phyloP scores from a whole-genome alignment of 1,284 basidiomycete species.

The Trichosporon inkin region DNA sequence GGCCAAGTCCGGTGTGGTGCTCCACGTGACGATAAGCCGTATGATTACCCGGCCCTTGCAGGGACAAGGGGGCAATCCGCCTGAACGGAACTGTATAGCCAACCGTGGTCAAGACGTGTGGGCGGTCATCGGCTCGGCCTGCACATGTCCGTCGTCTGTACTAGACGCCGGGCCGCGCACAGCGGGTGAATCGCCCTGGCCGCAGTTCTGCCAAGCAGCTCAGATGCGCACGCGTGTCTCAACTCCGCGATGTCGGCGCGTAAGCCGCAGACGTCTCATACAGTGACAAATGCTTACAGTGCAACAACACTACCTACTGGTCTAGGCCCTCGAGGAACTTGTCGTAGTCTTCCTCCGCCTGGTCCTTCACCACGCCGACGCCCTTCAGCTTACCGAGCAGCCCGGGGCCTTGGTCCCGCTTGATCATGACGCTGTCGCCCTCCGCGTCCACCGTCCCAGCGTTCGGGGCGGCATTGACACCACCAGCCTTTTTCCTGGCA shows the following conservation, averaged over 20 bases:
- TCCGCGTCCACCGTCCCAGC: slow-evolving; percentile 40
- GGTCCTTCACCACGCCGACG: slow-evolving; percentile 1
- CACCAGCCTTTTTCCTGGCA: slow-evolving; percentile 40
- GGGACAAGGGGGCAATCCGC: no score
- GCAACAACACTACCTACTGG: not conserved
- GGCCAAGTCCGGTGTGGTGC: slow-evolving; percentile 5
- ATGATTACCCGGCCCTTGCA: not conserved
- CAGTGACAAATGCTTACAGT: not conserved
- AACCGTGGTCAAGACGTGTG: no score
- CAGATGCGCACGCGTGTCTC: no score
- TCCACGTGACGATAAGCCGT: slow-evolving; percentile 6
- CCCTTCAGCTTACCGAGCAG: slow-evolving; percentile 34
- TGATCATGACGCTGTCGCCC: slow-evolving; percentile 47
- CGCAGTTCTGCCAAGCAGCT: no score
- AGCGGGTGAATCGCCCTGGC: no score
- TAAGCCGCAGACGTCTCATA: not conserved
- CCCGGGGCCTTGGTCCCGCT: slow-evolving; percentile 28
- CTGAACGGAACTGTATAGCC: no score
- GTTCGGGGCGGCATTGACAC: slow-evolving; percentile 43
- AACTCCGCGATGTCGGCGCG: not conserved
- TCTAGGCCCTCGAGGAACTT: slow-evolving; percentile 21
- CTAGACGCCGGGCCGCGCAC: no score
- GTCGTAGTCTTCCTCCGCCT: slow-evolving; percentile 23
- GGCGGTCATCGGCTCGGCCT: no score
- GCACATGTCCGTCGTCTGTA: no score